Percentiles rank a stretch among this genome's conserved stretches.
Evolutionary conservation across 2,329 filamentous ascomycete genomes (phyloP).

Genomic region (Periconia macrospinosa): DNA sequence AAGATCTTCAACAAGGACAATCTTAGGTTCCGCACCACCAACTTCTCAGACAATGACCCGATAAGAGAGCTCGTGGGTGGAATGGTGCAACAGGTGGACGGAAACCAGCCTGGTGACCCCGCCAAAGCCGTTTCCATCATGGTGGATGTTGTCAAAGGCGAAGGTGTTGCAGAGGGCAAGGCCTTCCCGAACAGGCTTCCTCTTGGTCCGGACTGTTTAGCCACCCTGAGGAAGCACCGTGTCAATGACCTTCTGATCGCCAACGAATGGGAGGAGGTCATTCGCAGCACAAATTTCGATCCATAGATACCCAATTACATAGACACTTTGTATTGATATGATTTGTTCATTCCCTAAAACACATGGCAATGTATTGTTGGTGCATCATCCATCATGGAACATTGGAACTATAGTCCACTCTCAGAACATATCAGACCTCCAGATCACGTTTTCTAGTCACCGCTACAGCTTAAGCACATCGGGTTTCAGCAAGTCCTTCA

Average conservation of each 20-base stretch:
- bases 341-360: too few species aligned
- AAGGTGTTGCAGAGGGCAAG: constrained; percentile 22
- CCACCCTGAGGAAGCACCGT: constrained; percentile 7
- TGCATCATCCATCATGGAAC: too few species aligned
- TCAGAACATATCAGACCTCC: too few species aligned
- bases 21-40: constrained; percentile 4
- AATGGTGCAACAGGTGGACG: constrained; percentile 6
- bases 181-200: constrained; percentile 27
- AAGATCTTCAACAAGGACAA: constrained; percentile 27
- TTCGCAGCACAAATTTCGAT: constrained; percentile 9
- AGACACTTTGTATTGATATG: too few species aligned
- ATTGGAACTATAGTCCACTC: too few species aligned
- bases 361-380: too few species aligned
- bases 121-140: constrained; percentile 16
- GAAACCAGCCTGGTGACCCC: constrained; percentile 20
- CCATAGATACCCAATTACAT: too few species aligned
- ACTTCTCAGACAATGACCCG: constrained; percentile 20
- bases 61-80: constrained; percentile 21
- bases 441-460: too few species aligned
- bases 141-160: constrained; percentile 12
- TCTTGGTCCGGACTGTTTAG: constrained; percentile 28
- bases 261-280: constrained; percentile 16
- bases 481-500: too few species aligned
- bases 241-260: constrained; percentile 7
- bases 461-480: too few species aligned